Evolutionary conservation across 2,329 filamentous ascomycete genomes (phyloP).

Genomic region (Fusarium sp.): DNA sequence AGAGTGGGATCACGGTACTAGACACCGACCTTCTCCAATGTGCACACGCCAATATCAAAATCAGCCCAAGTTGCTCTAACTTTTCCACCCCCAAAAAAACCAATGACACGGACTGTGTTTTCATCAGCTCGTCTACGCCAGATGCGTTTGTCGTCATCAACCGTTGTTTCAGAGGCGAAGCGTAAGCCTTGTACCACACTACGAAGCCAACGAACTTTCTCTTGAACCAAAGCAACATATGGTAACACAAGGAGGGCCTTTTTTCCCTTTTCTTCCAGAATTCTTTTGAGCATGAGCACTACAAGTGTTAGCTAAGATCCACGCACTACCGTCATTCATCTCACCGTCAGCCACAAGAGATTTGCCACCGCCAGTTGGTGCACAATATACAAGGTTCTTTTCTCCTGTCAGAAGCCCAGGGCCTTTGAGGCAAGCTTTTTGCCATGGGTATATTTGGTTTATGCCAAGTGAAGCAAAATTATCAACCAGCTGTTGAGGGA

Average conservation of each 20-base stretch:
- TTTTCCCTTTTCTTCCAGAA: constrained; percentile 70
- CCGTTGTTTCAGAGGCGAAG: constrained; percentile 48
- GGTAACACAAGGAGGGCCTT: constrained; percentile 80
- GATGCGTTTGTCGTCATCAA: constrained; percentile 52
- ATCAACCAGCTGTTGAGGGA: constrained; percentile 68
- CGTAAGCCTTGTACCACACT: constrained; percentile 71
- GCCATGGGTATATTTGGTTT: constrained; percentile 80
- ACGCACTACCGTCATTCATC: constrained; percentile 13
- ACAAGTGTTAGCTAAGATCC: constrained; percentile 27
- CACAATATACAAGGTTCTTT: constrained; percentile 80
- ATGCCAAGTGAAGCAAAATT: constrained; percentile 77
- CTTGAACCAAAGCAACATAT: constrained; percentile 82
- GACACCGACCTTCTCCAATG: constrained; percentile 73
- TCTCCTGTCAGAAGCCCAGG: constrained; percentile 72
- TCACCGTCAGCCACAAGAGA: constrained; percentile 74
- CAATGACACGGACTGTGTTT: constrained; percentile 71
- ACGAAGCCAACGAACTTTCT: constrained; percentile 80
- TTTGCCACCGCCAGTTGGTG: constrained; percentile 82
- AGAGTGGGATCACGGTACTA: neutral
- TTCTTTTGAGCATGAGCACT: constrained; percentile 76
- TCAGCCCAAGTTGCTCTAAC: constrained; percentile 75
- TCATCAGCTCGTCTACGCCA: constrained; percentile 67
- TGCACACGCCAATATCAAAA: constrained; percentile 82
- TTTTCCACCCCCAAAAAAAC: constrained; percentile 80
- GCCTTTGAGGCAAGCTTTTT: constrained; percentile 76